These are phyloP conservation scores for Curvularia eragrostidis DNA, from an alignment of 2,329 filamentous ascomycete species.

Conservation along the genomic window DNA sequence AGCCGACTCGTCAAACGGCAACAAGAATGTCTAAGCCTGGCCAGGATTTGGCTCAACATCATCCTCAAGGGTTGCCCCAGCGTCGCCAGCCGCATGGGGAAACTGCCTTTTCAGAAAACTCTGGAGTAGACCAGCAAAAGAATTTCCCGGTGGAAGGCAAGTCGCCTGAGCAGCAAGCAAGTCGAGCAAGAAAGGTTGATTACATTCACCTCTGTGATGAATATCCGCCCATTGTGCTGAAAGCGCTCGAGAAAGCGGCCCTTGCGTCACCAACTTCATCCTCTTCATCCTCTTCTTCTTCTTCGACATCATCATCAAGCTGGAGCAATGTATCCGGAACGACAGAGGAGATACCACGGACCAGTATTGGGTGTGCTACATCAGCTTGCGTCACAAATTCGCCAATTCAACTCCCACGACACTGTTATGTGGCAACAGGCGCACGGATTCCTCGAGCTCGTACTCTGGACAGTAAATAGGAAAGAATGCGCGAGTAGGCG, in stretches of 20 bases:
- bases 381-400: conserved; percentile 17
- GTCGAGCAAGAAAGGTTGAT: conserved; percentile 18
- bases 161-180: background rate
- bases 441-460: conserved; percentile 18
- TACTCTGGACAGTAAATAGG: conserved; percentile 24
- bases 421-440: conserved; percentile 12
- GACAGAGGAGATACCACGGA: conserved; percentile 31
- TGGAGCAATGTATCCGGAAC: conserved; percentile 18
- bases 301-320: conserved; percentile 15
- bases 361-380: conserved; percentile 22
- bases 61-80: conserved; percentile 3
- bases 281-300: background rate
- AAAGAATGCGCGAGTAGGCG: conserved; percentile 2
- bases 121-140: conserved; percentile 3
- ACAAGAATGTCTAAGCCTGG: conserved; percentile 3
- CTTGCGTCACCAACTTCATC: background rate
- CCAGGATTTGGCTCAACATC: conserved; percentile 7
- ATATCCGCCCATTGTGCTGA: conserved; percentile 26
- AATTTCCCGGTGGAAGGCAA: background rate
- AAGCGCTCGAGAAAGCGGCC: conserved; percentile 17
- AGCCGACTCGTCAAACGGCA: background rate
- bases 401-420: conserved; percentile 5
- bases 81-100: conserved; percentile 4
- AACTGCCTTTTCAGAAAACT: background rate
- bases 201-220: conserved; percentile 34